Evolutionary conservation across 2,329 filamentous ascomycete species (phyloP), one percentile per base, ranked within the genome.

Genomic region (Hymenoscyphus occultus): DNA sequence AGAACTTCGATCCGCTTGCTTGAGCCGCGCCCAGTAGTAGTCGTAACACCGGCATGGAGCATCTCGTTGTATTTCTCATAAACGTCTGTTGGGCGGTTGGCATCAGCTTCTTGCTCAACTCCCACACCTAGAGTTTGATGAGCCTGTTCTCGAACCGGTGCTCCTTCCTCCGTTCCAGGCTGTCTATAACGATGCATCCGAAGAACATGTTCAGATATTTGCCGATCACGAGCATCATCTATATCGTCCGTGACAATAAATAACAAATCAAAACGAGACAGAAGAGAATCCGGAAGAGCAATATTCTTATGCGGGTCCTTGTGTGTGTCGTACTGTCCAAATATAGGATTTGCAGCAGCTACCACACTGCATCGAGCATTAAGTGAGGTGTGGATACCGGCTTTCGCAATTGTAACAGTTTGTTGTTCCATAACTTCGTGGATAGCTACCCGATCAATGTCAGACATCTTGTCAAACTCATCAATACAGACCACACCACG

Each of bases 351-450:
- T 67, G 95, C 95, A 16, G 95, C 95, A 54, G 95, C 95, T 72
- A 99, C 86, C 67, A 99, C 95, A 78, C 93, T 97, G 80, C 95
- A 99, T 64, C 95, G 90, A 62, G 95, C 95, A 75, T 99, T 99
- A 66, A 99, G 83, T 2, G 93, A 97, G 0, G 95, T 99, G 78
- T 99, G 95, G 65, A 99, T 99, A 70, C 95, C 95, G 1, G 95
- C 95, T 80, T 99, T 99, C 61, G 95, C 95, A 74, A 99, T 99
- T 14, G 95, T 99, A 67, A 99, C 95, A 0, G 95, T 99, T 79
- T 99, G 95, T 80, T 99, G 95, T 80, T 99, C 95, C 95, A 99
- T 99, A 70, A 99, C 95, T 91, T 99, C 95, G 85, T 99, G 95
- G 72, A 99, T 99, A 58, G 95, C 95, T 3, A 99, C 95, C 76